phyloP scores from a whole-genome alignment of 345 rosid species.

The Odontarrhena argentea region DNA sequence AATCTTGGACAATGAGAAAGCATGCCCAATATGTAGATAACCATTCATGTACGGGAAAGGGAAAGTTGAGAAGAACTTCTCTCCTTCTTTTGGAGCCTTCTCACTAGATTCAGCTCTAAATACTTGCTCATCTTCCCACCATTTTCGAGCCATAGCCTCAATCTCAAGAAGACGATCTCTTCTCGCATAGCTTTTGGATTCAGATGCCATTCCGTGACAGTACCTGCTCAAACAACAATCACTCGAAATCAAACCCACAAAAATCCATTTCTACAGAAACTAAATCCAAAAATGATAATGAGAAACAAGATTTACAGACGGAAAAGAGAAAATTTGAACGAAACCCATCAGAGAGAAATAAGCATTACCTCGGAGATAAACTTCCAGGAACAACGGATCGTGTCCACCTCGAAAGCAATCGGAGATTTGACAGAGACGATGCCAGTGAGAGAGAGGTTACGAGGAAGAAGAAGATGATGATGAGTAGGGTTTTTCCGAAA shows the following conservation, averaged over 20 bases:
- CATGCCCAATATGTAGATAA: slow-evolving; percentile 76
- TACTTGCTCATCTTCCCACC: slow-evolving; percentile 78
- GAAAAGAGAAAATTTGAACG: neutral
- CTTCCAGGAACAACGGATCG: slow-evolving; percentile 8
- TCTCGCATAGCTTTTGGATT: slow-evolving; percentile 70
- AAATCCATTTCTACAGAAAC: neutral
- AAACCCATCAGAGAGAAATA: neutral
- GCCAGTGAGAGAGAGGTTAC: slow-evolving; percentile 29
- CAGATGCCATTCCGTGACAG: slow-evolving; percentile 66
- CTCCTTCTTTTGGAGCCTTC: slow-evolving; percentile 53
- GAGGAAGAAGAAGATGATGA: neutral
- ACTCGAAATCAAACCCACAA: neutral
- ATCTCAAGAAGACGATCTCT: slow-evolving; percentile 79
- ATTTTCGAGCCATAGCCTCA: slow-evolving; percentile 47
- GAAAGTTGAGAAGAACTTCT: slow-evolving; percentile 77
- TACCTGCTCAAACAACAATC: slow-evolving; percentile 38
- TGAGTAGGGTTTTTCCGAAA: slow-evolving; percentile 26
- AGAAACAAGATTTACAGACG: neutral
- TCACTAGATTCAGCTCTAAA: slow-evolving; percentile 65
- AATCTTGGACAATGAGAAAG: slow-evolving; percentile 76
- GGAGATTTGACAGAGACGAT: slow-evolving; percentile 22
- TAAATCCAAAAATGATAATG: neutral
- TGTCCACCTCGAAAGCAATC: slow-evolving; percentile 28
- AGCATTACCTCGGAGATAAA: slow-evolving; percentile 23
- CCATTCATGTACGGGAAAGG: slow-evolving; percentile 91